phyloP scores from a whole-genome alignment of 2,329 filamentous ascomycete species.

The Microdochium trichocladiopsis region DNA sequence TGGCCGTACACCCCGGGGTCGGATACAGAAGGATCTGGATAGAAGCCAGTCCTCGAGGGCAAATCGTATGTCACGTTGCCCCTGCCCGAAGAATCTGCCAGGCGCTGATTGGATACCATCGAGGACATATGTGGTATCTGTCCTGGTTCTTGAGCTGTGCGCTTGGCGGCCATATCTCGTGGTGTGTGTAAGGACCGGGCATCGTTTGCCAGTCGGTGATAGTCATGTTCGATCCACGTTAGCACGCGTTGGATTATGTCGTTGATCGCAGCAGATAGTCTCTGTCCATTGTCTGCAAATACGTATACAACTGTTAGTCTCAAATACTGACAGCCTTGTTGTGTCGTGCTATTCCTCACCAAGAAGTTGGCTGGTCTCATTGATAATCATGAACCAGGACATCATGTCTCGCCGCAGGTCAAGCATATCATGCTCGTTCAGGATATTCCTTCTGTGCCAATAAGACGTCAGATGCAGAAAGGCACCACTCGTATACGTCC shows the following conservation, averaged over 20 bases:
- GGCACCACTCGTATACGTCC: slow-evolving; percentile 65
- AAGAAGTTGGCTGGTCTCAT: slow-evolving; percentile 57
- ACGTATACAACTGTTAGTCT: slow-evolving; percentile 7
- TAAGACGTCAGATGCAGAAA: slow-evolving; percentile 66
- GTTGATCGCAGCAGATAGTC: slow-evolving; percentile 18
- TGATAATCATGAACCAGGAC: slow-evolving; percentile 60
- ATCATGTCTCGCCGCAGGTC: slow-evolving; percentile 62
- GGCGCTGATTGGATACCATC: neutral
- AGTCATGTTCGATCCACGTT: slow-evolving; percentile 43
- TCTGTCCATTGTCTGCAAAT: neutral
- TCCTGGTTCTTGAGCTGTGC: neutral
- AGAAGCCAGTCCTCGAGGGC: neutral
- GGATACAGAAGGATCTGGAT: neutral
- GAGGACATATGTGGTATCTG: neutral
- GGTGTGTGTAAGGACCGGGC: neutral
- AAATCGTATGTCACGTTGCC: neutral
- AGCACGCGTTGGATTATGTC: slow-evolving; percentile 44
- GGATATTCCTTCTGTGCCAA: slow-evolving; percentile 58
- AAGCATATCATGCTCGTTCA: slow-evolving; percentile 50
- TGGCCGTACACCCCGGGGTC: neutral
- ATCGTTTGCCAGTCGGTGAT: slow-evolving; percentile 13
- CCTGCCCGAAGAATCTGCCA: neutral
- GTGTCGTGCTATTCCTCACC: too few species aligned
- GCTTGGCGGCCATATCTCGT: neutral
- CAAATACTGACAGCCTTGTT: neutral